Conservation (phyloP, 2,329 filamentous ascomycete genomes). For the Plenodomus biglobosus region DNA sequence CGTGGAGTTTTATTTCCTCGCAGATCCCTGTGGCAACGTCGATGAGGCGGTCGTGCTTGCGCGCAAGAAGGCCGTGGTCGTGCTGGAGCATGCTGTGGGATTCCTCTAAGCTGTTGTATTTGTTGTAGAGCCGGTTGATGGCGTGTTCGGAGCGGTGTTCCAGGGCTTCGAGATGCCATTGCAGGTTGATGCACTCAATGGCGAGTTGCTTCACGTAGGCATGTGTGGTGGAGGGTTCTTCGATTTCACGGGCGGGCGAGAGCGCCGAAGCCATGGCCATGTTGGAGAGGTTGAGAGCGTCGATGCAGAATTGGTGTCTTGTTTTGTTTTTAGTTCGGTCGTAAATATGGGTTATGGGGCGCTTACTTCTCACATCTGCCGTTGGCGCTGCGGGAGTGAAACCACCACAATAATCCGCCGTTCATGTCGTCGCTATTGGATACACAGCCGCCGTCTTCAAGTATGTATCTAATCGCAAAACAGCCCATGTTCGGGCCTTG, state of each 20-base stretch:
- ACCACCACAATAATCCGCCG: background rate
- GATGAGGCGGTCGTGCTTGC: background rate
- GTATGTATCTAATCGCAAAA: background rate
- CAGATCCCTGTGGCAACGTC: background rate
- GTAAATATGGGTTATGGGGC: too few species aligned
- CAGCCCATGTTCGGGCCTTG: too few species aligned
- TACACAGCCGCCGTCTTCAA: background rate
- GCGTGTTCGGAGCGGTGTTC: background rate
- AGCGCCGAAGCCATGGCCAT: too few species aligned
- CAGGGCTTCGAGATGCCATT: background rate
- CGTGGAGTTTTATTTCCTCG: background rate
- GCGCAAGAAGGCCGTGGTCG: background rate
- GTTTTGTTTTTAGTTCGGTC: too few species aligned
- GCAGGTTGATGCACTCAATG: background rate
- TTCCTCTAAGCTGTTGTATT: background rate
- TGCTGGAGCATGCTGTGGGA: background rate
- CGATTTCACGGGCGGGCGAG: background rate
- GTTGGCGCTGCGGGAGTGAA: background rate
- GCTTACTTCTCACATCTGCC: background rate
- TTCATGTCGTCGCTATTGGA: background rate
- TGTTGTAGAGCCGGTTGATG: background rate
- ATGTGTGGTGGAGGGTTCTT: background rate
- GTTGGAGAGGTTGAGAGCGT: too few species aligned
- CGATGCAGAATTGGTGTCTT: too few species aligned
- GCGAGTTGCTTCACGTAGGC: background rate